phyloP scores from a whole-genome alignment of 2,329 filamentous ascomycete species.

The Cladosporium oxysporum region DNA sequence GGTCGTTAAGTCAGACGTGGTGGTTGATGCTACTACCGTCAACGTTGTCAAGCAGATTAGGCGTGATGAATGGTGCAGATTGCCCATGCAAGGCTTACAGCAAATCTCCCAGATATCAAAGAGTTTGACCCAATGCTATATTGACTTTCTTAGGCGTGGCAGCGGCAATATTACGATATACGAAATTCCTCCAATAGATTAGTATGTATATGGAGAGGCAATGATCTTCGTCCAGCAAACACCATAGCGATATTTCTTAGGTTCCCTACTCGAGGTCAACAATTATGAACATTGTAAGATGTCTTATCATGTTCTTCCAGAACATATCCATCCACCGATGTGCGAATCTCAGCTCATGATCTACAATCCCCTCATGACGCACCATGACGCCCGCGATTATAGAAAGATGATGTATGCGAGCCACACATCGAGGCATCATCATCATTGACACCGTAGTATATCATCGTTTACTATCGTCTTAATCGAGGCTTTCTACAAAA shows the following conservation, averaged over 20 bases:
- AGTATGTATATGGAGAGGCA: neutral
- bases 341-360: neutral
- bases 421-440: slow-evolving; percentile 7
- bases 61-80: neutral
- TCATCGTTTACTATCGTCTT: neutral
- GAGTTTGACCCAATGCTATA: neutral
- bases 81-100: neutral
- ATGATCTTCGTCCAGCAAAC: neutral
- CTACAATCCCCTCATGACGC: slow-evolving; percentile 21
- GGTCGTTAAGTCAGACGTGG: neutral
- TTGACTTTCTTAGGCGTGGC: neutral
- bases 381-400: slow-evolving; percentile 21
- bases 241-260: neutral
- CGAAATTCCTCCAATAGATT: neutral
- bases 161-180: neutral
- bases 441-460: neutral
- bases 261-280: neutral
- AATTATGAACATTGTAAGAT: neutral
- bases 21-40: neutral
- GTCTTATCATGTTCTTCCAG: neutral
- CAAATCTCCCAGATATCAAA: neutral
- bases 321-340: neutral
- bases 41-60: neutral
- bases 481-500: no score
- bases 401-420: slow-evolving; percentile 9